Evolutionary conservation across 345 rosid genomes (phyloP), one percentile per base, ranked within the genome.

Genomic region (Isatis tinctoria): DNA sequence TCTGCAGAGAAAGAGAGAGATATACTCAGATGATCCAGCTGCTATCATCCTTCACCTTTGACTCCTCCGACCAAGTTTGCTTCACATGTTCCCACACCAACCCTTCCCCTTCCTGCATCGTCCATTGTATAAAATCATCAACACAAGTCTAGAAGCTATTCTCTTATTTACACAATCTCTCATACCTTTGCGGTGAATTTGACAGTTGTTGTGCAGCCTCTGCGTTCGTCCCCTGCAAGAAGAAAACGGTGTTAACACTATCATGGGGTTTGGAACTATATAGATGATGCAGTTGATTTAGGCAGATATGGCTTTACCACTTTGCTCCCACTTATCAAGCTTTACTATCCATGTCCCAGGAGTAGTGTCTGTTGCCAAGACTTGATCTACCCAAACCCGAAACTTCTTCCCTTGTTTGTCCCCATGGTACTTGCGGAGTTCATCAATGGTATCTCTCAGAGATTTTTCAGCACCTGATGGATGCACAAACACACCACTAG

Each of bases 341-440:
- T 88, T 92, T 54, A 86, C 86, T 5, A 87, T 83, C 96, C 92
- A 92, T 39, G 85, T 73, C 66, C 85, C 89, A 9, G 87, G 60
- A 74, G 84, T 82, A 51, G 89, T 80, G 52, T 82, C 85, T 40
- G 84, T 74, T 33, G 93, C 67, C 24, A 87, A 58, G 17, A 92
- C 88, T 63, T 74, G 84, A 80, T 95, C 99, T 62, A 85, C 90
- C 99, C 98, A 95, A 35, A 90, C 86, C 36, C 87, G 82, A 74
- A 84, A 95, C 22, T 54, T 77, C 83, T 87, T 85, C 35, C 94
- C 96, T 78, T 85, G 83, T 77, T 85, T 83, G 80, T 95, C 99
- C 65, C 98, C 97, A 65, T 90, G 83, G 77, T 52, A 71, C 67
- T 67, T 79, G 37, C 77, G 81, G 66, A 92, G 26, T 80, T 79